Conservation (phyloP, 257 asterid species). For the Nemophila menziesii region DNA sequence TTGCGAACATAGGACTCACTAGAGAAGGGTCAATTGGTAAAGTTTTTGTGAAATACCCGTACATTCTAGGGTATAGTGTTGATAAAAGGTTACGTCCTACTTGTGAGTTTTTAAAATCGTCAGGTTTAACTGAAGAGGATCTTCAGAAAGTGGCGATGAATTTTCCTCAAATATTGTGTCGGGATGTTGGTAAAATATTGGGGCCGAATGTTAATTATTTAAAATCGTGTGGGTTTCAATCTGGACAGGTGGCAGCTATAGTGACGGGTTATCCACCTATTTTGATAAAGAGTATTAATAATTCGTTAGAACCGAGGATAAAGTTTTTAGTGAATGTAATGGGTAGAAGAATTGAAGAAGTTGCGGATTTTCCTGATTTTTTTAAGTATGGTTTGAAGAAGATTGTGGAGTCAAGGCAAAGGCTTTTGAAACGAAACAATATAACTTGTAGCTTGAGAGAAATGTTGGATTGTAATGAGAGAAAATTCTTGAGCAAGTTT, state of each 20-base stretch:
- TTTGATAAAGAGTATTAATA: constrained; percentile 64
- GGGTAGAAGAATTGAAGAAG: constrained; percentile 64
- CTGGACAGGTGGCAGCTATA: constrained; percentile 48
- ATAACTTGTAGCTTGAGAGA: constrained; percentile 72
- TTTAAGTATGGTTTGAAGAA: constrained; percentile 88
- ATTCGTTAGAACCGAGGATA: constrained; percentile 80
- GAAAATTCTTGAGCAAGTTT: constrained; percentile 59
- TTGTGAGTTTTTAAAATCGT: constrained; percentile 52
- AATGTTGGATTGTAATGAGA: constrained; percentile 82
- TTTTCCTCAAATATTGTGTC: constrained; percentile 72
- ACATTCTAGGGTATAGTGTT: constrained; percentile 74
- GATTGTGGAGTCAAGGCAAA: constrained; percentile 64
- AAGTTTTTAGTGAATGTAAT: constrained; percentile 71
- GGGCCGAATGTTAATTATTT: constrained; percentile 59
- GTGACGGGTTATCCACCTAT: constrained; percentile 85
- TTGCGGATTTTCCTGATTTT: constrained; percentile 72
- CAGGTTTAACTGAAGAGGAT: constrained; percentile 57
- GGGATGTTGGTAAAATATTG: constrained; percentile 67
- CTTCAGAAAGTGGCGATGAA: constrained; percentile 50
- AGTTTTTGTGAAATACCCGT: constrained; percentile 70
- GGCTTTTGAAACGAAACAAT: constrained; percentile 38
- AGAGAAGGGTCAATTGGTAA: constrained; percentile 64
- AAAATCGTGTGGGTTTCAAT: constrained; percentile 49
- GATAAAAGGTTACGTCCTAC: constrained; percentile 73
- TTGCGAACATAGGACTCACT: constrained; percentile 50